Base-by-base conservation (phyloP, 1,284 basidiomycete species). In the Veloboletus limbatus region DNA sequence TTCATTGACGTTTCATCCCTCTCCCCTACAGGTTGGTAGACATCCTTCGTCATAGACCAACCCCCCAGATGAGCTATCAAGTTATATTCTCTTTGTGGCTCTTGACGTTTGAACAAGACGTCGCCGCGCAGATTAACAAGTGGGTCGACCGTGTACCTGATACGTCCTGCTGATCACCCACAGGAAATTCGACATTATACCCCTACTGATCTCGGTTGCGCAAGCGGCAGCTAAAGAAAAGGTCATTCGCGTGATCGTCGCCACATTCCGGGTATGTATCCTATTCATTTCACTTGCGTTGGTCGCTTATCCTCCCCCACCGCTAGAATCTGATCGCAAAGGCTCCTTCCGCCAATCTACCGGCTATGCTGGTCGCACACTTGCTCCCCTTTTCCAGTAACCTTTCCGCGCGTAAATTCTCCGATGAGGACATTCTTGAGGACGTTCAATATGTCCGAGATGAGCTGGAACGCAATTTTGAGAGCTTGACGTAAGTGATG, bases 161-260 rank as follows among this genome's bases (percentile, higher is more conserved):
- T 20, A 22, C 18, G 14, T 39, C 8, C 21, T 14, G 18, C 13
- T 26, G 9, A 32, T 27, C 21, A 2, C 8, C 9, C 8, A 6
- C 56, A 94, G 90, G 72, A 88, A 87, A 68, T 95, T 88, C 64
- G 89, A 95, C 59, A 78, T 97, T 33, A 85, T 97, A 54, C 86
- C 92, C n/a, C 71, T 92, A 16, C 77, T 99, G 28, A 85, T 86
- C 30, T 83, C 88, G 34, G 82, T 94, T 24, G 93, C 93, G 3
- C 91, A 95, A 65, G 80, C 72, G 16, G 95, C 95, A 1, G 88
- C 92, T 34, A 99, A 99, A 71, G 96, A 99, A 71, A 99, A 99
- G 68, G 92, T 99, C 22, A 89, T 93, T 51, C 85, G 96, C 16
- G 88, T 99, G n/a, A 84, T 96, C 43, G 77, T 97, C 9, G 92